Percentiles rank a stretch among this genome's conserved stretches.
Conservation (phyloP, 2,329 filamentous ascomycete genomes). For the Hypoxylon sp. region DNA sequence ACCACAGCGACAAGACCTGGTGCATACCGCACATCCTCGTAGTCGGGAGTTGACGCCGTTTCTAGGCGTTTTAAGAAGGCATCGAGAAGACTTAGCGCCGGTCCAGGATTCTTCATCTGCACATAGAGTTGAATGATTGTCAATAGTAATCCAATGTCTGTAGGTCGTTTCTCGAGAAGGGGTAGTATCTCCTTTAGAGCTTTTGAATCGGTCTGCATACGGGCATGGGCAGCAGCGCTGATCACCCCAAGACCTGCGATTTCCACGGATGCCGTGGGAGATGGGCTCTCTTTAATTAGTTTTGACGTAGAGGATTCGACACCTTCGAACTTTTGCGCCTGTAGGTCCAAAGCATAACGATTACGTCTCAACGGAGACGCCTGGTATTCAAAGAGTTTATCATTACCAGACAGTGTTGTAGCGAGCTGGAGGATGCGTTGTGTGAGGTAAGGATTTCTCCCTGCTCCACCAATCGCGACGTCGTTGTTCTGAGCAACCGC, state of each 20-base stretch:
- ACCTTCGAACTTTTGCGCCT: constrained; percentile 75
- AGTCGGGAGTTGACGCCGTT: constrained; percentile 64
- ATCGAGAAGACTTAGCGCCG: constrained; percentile 81
- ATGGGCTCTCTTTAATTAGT: constrained; percentile 51
- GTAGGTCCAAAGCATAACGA: constrained; percentile 71
- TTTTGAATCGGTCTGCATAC: constrained; percentile 71
- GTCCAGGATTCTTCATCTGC: constrained; percentile 74
- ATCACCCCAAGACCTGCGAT: constrained; percentile 60
- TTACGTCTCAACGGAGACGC: constrained; percentile 71
- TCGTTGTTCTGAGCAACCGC: constrained; percentile 76
- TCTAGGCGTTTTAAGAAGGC: constrained; percentile 80
- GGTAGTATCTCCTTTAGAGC: constrained; percentile 77
- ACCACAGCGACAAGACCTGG: constrained; percentile 86
- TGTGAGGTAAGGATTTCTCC: constrained; percentile 74
- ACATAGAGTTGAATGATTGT: constrained; percentile 87
- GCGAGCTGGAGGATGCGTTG: constrained; percentile 71
- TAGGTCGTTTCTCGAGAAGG: constrained; percentile 78
- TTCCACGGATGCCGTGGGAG: constrained; percentile 49
- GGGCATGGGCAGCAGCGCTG: constrained; percentile 78
- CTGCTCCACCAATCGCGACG: constrained; percentile 56
- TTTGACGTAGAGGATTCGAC: constrained; percentile 63
- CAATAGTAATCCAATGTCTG: constrained; percentile 82
- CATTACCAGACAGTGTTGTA: constrained; percentile 64
- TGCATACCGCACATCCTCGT: constrained; percentile 79
- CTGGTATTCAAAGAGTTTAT: constrained; percentile 80